Evolutionary conservation across 176 grass and related monocot genomes (phyloP), one percentile per base, ranked within the genome.

Genomic region (Zea luxurians): DNA sequence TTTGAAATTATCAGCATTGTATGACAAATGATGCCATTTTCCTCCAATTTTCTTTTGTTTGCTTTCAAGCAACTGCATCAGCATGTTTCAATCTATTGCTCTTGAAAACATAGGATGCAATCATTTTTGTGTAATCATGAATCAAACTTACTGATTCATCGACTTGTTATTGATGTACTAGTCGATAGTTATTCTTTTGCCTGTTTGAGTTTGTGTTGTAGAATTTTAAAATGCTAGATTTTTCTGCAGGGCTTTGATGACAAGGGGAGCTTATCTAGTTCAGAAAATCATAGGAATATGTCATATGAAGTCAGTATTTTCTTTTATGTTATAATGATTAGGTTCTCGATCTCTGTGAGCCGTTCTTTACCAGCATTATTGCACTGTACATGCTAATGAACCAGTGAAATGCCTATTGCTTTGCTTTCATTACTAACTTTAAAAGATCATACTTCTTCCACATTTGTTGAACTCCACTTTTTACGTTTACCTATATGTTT

Each of bases 241-340:
- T 84, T 82, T 52, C 37, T 80, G 53, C 10, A 87, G 80, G 60
- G 17, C 36, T 80, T 50, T 68, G 77, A 78, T 80, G 87, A 79
- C 54, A 88, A 90, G 70, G 63, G 43, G 58, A 85, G 68, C 49
- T n/a, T 61, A 38, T 68, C 76, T 60, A 84, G 68, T 62, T 68
- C 71, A 71, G 74, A 80, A 65, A 85, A 77, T 66, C 66, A 80
- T 67, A 79, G 85, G 64, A 86, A 88, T 50, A 17, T 59, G 45
- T 80, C 76, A 68, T 38, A 66, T 43, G 81, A 83, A 71, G 91
- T 90, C 21, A 86, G 21, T 66, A 46, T 85, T 61, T 68, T 8
- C 62, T 75, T 74, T 71, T 42, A 60, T 89, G 12, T 3, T 49
- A 37, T 64, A 75, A 20, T 49, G 10, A 5, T 75, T 54, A 54